A percentile compares a stretch with the other conserved stretches of the same genome.
Evolutionary conservation across 257 asterid genomes (phyloP).

Genomic region (Solanum dulcamara): DNA sequence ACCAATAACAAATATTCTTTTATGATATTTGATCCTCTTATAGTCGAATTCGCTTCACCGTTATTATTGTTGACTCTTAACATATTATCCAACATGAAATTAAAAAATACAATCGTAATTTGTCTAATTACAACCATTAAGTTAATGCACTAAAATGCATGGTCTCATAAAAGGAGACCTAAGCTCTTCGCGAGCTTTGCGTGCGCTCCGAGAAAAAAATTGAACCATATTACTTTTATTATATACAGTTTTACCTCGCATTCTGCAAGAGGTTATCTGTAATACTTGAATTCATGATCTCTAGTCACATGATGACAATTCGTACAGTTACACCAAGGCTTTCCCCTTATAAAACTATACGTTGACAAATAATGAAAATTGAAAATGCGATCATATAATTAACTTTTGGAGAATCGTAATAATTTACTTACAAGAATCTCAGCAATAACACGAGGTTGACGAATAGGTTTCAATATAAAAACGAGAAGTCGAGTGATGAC

Average conservation of each 20-base stretch:
- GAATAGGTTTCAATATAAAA: constrained; percentile 64
- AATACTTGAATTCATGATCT: background rate
- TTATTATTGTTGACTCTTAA: background rate
- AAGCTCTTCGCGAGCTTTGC: background rate
- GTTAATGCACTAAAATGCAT: too few species aligned
- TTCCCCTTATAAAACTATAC: background rate
- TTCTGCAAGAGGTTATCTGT: background rate
- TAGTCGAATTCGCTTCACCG: background rate
- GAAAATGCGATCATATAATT: background rate
- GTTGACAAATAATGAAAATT: background rate
- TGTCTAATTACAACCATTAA: background rate
- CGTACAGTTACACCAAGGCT: background rate
- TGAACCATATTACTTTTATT: background rate
- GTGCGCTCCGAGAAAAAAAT: background rate
- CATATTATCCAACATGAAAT: background rate
- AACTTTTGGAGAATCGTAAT: background rate
- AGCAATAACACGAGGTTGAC: constrained; percentile 90
- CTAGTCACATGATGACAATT: background rate
- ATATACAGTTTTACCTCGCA: background rate
- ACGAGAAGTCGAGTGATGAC: constrained; percentile 66
- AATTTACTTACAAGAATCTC: constrained; percentile 69
- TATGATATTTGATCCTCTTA: background rate
- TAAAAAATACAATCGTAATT: background rate
- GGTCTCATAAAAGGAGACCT: too few species aligned
- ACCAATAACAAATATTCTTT: background rate